A percentile compares a stretch with the other conserved stretches of the same genome.
Conservation (phyloP, 805 yeast species). For the Starmerella cellae region DNA sequence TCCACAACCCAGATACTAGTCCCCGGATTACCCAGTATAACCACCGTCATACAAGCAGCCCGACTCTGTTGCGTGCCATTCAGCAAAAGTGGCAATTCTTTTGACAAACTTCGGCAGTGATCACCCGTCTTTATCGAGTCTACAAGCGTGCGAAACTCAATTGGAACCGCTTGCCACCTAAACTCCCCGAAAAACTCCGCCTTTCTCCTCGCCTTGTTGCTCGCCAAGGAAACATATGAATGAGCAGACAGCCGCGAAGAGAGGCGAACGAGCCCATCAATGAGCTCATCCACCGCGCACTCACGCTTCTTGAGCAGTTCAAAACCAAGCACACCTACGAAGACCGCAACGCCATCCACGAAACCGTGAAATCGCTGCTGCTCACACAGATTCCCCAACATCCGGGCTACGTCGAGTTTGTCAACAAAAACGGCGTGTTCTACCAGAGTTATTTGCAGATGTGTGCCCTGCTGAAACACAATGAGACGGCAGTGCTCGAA, state of each 20-base stretch:
- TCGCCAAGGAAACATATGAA: conserved; percentile 10
- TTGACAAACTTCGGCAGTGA: no score
- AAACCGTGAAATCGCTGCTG: conserved; percentile 9
- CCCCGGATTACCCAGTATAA: no score
- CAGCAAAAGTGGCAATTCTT: no score
- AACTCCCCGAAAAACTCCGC: no score
- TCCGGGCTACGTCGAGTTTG: conserved; percentile 8
- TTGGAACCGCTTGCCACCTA: no score
- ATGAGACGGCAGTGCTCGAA: conserved; percentile 10
- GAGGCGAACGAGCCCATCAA: conserved; percentile 5
- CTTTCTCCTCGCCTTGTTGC: no score
- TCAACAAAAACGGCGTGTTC: conserved; percentile 6
- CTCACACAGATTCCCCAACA: conserved; percentile 8
- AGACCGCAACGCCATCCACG: conserved; percentile 5
- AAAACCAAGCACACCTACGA: not conserved
- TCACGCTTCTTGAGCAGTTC: conserved; percentile 13
- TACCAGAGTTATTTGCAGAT: conserved; percentile 6
- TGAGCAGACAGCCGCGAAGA: conserved; percentile 3
- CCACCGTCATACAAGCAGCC: no score
- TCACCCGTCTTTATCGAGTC: no score
- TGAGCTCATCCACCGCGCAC: conserved; percentile 8
- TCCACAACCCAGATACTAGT: no score
- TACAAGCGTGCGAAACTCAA: no score
- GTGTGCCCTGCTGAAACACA: conserved; percentile 2
- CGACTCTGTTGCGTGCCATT: no score